Percentiles rank a stretch among this genome's conserved stretches.
phyloP scores from a whole-genome alignment of 2,329 filamentous ascomycete genomes.

The Cordyceps militaris region DNA sequence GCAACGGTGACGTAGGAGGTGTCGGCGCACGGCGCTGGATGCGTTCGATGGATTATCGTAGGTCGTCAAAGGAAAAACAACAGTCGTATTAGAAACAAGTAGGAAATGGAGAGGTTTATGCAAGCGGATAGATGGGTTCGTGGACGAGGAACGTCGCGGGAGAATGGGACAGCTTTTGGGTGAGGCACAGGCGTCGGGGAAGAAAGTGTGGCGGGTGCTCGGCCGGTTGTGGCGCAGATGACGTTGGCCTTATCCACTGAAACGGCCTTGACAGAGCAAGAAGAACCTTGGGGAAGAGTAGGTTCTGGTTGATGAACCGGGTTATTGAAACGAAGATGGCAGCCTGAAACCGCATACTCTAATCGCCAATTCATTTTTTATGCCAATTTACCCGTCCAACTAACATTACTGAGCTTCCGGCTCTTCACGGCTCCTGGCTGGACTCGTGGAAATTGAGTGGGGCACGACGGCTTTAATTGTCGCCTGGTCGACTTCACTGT shows the following conservation, averaged over 20 bases:
- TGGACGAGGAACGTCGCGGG: background rate
- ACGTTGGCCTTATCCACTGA: conserved; percentile 12
- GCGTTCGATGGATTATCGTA: too few species aligned
- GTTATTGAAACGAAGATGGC: too few species aligned
- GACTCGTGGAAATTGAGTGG: background rate
- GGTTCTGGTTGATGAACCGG: too few species aligned
- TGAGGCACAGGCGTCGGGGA: background rate
- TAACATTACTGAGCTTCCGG: too few species aligned
- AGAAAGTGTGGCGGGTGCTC: conserved; percentile 7
- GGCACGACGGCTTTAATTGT: conserved; percentile 18
- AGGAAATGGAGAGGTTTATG: background rate
- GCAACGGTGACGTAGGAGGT: too few species aligned
- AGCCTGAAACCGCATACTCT: too few species aligned
- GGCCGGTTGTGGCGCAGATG: conserved; percentile 10
- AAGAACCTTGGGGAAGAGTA: too few species aligned
- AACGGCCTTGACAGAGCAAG: background rate
- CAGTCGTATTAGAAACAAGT: background rate
- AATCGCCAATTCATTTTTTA: too few species aligned
- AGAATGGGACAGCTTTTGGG: background rate
- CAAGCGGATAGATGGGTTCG: background rate
- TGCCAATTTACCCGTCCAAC: too few species aligned
- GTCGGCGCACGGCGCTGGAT: too few species aligned
- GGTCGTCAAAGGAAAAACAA: too few species aligned
- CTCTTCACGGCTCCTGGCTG: background rate
- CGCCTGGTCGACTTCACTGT: conserved; percentile 22